Evolutionary conservation across 2,329 filamentous ascomycete genomes (phyloP).

Genomic region (Cercospora citrullina): DNA sequence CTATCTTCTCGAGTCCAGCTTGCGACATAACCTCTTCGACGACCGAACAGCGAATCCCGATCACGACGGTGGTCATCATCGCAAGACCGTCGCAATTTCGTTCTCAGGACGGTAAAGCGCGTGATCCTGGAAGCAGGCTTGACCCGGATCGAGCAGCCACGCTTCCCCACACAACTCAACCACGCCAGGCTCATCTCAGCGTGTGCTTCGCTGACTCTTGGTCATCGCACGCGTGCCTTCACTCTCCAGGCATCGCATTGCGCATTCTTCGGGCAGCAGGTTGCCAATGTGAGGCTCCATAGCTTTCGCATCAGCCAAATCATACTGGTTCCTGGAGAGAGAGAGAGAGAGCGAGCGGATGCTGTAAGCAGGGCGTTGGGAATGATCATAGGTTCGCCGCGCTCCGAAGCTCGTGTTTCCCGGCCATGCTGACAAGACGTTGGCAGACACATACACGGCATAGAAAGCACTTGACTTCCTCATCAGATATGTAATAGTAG

Average conservation of each 20-base stretch:
- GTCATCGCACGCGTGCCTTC: constrained; percentile 13
- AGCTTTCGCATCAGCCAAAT: constrained; percentile 11
- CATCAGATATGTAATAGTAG: constrained; percentile 34
- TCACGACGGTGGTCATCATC: neutral
- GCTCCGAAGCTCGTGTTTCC: neutral
- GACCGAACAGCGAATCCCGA: neutral
- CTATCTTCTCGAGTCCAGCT: constrained; percentile 20
- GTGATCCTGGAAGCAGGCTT: neutral
- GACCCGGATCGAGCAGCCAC: constrained; percentile 9
- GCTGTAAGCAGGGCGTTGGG: constrained; percentile 20
- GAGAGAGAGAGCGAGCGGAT: neutral
- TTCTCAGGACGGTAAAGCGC: neutral
- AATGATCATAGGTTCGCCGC: constrained; percentile 35
- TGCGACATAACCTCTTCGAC: constrained; percentile 18
- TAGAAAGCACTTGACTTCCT: constrained; percentile 25
- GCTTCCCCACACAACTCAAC: constrained; percentile 22
- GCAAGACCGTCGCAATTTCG: neutral
- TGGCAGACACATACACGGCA: constrained; percentile 27
- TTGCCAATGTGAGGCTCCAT: constrained; percentile 26
- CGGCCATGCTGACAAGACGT: neutral
- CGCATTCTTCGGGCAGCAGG: constrained; percentile 8
- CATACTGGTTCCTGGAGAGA: neutral
- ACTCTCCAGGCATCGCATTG: constrained; percentile 15
- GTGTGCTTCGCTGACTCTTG: constrained; percentile 5
- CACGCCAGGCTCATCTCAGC: constrained; percentile 3